These are phyloP conservation scores for Podospora pseudocomata DNA, from an alignment of 495 filamentous ascomycete species.

Conservation along the genomic window DNA sequence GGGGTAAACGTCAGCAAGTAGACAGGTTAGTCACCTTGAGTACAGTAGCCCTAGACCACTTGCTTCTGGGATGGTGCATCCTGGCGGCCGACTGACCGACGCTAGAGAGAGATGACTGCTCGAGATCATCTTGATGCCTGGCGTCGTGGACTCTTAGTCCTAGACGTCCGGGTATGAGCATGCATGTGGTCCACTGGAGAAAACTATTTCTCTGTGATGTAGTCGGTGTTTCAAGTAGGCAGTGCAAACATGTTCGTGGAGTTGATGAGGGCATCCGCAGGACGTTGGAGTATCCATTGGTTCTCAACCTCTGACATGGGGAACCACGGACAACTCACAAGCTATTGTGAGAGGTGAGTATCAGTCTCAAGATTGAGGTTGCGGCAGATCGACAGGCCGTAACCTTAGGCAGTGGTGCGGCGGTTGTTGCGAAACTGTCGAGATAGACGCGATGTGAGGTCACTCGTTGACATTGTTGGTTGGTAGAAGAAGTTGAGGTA, in stretches of 20 bases:
- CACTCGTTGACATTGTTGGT: neutral
- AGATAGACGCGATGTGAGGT: slow-evolving; percentile 3
- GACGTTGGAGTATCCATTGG: neutral
- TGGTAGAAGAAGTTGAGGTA: neutral
- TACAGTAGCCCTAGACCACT: neutral
- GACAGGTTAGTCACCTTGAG: neutral
- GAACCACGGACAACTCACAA: neutral
- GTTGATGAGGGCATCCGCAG: neutral
- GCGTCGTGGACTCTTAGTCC: neutral
- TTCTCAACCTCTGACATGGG: neutral
- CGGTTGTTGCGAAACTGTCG: slow-evolving; percentile 1
- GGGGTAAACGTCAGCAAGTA: slow-evolving; percentile 1
- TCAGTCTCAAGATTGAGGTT: neutral
- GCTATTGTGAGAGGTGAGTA: neutral
- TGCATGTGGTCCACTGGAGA: neutral
- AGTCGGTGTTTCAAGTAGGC: neutral
- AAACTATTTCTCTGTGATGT: neutral
- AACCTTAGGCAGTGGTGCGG: slow-evolving; percentile 1
- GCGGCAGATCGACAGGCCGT: neutral
- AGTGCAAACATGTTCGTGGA: neutral
- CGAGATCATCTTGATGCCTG: slow-evolving; percentile 2
- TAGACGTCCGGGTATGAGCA: neutral
- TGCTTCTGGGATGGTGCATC: slow-evolving; percentile 3
- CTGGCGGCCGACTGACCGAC: slow-evolving; percentile 8
- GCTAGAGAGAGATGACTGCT: neutral